Percentiles rank a stretch among this genome's conserved stretches.
phyloP scores from a whole-genome alignment of 2,329 filamentous ascomycete genomes.

The Ceratocystis papillata region DNA sequence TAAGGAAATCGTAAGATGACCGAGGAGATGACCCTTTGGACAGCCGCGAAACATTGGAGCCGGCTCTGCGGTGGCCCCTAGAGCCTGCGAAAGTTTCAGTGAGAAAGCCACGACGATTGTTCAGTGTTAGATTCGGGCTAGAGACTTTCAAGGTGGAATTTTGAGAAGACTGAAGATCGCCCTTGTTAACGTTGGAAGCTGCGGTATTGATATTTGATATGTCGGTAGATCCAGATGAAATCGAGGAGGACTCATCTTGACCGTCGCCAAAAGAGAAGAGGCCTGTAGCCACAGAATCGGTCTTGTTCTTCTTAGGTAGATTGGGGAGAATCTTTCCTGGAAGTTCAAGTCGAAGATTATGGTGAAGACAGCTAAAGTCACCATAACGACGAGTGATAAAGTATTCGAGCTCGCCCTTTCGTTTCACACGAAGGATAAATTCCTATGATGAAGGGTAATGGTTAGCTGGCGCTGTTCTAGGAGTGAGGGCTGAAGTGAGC shows the following conservation, averaged over 20 bases:
- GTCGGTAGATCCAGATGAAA: constrained; percentile 69
- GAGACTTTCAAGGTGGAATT: background rate
- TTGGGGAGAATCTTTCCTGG: constrained; percentile 82
- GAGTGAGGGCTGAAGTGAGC: background rate
- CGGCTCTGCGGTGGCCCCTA: constrained; percentile 28
- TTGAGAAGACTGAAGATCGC: background rate
- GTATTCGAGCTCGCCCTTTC: constrained; percentile 56
- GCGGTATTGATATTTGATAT: constrained; percentile 31
- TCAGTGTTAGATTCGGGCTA: constrained; percentile 10
- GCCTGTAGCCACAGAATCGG: constrained; percentile 54
- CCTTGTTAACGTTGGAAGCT: constrained; percentile 11
- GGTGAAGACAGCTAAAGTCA: constrained; percentile 73
- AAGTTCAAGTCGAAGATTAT: constrained; percentile 67
- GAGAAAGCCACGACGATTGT: constrained; percentile 8
- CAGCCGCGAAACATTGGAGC: constrained; percentile 25
- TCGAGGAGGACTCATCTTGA: constrained; percentile 66
- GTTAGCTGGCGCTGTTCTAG: background rate
- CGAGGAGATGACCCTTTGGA: constrained; percentile 24
- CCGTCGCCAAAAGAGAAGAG: constrained; percentile 45
- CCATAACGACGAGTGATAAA: constrained; percentile 75
- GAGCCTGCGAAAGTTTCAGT: background rate
- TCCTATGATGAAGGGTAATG: constrained; percentile 45
- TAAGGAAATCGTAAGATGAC: constrained; percentile 23
- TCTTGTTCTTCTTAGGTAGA: constrained; percentile 85
- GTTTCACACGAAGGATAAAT: constrained; percentile 79